Evolutionary conservation across 257 asterid species (phyloP).

Genomic region (Solanum chaucha): DNA sequence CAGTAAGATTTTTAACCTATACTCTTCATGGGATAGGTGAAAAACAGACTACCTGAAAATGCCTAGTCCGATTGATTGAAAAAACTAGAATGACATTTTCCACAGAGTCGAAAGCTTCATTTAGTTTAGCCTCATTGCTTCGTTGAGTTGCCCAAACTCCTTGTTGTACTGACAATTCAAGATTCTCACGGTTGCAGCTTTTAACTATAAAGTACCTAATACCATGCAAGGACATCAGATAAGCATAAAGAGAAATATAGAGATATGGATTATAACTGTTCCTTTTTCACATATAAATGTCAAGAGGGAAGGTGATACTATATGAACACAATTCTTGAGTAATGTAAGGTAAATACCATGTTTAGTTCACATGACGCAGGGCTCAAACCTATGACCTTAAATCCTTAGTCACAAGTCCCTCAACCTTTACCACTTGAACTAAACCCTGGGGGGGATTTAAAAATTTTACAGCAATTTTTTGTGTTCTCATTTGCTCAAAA

Average conservation of each 20-base stretch:
- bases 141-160: constrained; percentile 99
- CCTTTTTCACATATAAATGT: not conserved
- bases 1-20: not conserved
- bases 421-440: not conserved
- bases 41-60: constrained; percentile 68
- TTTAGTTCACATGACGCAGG: not conserved
- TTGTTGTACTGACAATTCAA: constrained; percentile 94
- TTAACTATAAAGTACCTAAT: constrained; percentile 94
- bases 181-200: constrained; percentile 97
- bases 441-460: not conserved
- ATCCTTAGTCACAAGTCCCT: not conserved
- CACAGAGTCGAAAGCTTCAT: constrained; percentile 93
- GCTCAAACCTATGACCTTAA: not conserved
- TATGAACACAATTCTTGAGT: not conserved
- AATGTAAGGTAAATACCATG: not conserved
- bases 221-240: constrained; percentile 27
- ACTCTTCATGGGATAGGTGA: not conserved
- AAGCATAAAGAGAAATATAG: constrained; percentile 14
- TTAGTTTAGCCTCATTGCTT: constrained; percentile 96
- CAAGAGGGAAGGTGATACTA: not conserved
- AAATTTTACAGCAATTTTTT: not conserved
- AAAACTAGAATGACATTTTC: constrained; percentile 87
- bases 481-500: not conserved
- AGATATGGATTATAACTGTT: not conserved
- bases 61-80: constrained; percentile 88